These are phyloP conservation scores for Fomitopsis serialis DNA, from an alignment of 768 basidiomycete genomes.

Conservation along the genomic window DNA sequence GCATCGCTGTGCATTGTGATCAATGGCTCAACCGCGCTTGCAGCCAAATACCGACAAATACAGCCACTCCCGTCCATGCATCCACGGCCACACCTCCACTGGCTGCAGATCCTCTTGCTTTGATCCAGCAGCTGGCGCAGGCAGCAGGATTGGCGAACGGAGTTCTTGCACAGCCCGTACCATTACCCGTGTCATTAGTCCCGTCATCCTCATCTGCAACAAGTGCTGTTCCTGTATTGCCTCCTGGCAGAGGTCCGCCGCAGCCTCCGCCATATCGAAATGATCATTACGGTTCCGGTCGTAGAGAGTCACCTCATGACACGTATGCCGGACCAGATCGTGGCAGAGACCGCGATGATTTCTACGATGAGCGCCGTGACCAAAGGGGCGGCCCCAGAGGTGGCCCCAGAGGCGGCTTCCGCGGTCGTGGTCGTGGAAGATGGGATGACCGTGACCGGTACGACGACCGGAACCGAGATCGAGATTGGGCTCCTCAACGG, in stretches of 20 bases:
- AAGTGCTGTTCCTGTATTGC: constrained; percentile 25
- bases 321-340: constrained; percentile 39
- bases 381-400: constrained; percentile 52
- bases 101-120: constrained; percentile 56
- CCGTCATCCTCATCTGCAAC: constrained; percentile 20
- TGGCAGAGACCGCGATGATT: constrained; percentile 40
- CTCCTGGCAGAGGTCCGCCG: constrained; percentile 20
- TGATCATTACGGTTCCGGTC: constrained; percentile 31
- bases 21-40: constrained; percentile 5
- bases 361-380: constrained; percentile 46
- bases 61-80: constrained; percentile 15
- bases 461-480: constrained; percentile 42
- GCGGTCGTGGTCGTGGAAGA: constrained; percentile 58
- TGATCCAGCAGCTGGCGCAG: constrained; percentile 74
- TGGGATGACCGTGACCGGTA: constrained; percentile 54
- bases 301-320: constrained; percentile 36
- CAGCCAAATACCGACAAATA: constrained; percentile 66
- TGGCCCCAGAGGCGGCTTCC: constrained; percentile 47
- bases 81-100: constrained; percentile 29
- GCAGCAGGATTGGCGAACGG: constrained; percentile 37
- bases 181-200: constrained; percentile 26
- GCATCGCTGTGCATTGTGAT: background rate
- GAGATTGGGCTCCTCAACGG: constrained; percentile 31
- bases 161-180: constrained; percentile 19
- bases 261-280: constrained; percentile 34